Conservation (phyloP, 805 yeast genomes). For the Torulaspora microellipsoides region DNA sequence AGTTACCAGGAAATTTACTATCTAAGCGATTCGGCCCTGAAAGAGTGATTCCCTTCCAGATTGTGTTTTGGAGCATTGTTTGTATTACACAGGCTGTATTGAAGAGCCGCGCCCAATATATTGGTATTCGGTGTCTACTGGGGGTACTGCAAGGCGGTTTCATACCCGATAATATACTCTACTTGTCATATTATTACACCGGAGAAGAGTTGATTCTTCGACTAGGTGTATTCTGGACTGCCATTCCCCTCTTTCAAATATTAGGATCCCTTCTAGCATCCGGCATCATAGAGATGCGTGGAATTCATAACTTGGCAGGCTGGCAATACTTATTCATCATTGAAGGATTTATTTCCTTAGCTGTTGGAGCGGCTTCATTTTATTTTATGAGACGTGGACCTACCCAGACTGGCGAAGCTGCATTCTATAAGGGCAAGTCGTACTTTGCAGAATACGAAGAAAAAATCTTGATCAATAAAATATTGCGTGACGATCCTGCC, state of each 20-base stretch:
- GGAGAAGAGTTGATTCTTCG: slow-evolving; percentile 53
- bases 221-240: slow-evolving; percentile 56
- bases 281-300: slow-evolving; percentile 50
- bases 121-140: slow-evolving; percentile 44
- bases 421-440: slow-evolving; percentile 37
- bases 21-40: slow-evolving; percentile 61
- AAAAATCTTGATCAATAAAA: slow-evolving; percentile 52
- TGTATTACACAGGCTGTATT: slow-evolving; percentile 48
- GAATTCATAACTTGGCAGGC: slow-evolving; percentile 42
- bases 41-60: slow-evolving; percentile 54
- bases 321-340: slow-evolving; percentile 67
- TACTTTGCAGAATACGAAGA: slow-evolving; percentile 50
- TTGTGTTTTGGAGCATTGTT: slow-evolving; percentile 53
- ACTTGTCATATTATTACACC: slow-evolving; percentile 65
- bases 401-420: slow-evolving; percentile 38
- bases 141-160: slow-evolving; percentile 67
- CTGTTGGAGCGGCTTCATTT: slow-evolving; percentile 46
- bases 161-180: slow-evolving; percentile 48
- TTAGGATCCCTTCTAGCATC: slow-evolving; percentile 46
- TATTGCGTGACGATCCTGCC: slow-evolving; percentile 58
- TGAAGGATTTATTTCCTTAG: slow-evolving; percentile 55
- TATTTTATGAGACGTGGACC: slow-evolving; percentile 54
- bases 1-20: slow-evolving; percentile 60
- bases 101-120: slow-evolving; percentile 39
- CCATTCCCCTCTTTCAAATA: slow-evolving; percentile 46